Evolutionary conservation across 345 rosid species (phyloP), one percentile per base, ranked within the genome.

Genomic region (Nasturtium officinale): DNA sequence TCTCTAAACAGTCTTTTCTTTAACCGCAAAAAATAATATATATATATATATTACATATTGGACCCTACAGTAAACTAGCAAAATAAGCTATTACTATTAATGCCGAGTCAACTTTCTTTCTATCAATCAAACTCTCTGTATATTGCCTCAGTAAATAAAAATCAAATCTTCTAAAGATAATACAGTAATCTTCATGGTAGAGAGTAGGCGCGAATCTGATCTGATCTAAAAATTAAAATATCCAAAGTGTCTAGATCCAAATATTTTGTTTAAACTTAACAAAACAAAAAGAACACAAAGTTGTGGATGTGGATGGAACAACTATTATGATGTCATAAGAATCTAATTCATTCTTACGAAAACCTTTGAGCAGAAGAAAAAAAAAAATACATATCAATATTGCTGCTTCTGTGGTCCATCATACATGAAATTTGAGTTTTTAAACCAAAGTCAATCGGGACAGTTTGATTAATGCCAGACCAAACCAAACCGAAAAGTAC

Each of bases 401-500:
- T 7, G 32, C 53, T 6, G 55, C 5, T 46, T 29, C 7, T 46
- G 12, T 10, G 10, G 40, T 28, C 54, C 54, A 62, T 9, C 40
- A 63, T 23, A 23, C 25, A 23, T 63, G 54, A 16, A 17, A 12
- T 7, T 0, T 42, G 2, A 46, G 15, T 29, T 40, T 28, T 53
- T 7, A 65, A 54, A 32, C 77, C 46, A 17, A 67, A 60, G 9
- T 21, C 57, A 40, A 51, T 9, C 2, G 3, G 12, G 33, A 21
- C 15, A 0, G 43, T 47, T 16, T 52, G 37, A 9, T 54, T 54
- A n/a, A 25, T 9, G 37, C 7, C 18, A 54, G 52, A 59, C 61
- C 47, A 61, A 53, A 42, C 54, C 37, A 37, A 17, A 64, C 45
- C 67, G 35, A 3, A 17, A 65, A 65, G 38, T 65, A 16, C 11